phyloP scores from a whole-genome alignment of 306 rosid species.

The Luffa acutangula region DNA sequence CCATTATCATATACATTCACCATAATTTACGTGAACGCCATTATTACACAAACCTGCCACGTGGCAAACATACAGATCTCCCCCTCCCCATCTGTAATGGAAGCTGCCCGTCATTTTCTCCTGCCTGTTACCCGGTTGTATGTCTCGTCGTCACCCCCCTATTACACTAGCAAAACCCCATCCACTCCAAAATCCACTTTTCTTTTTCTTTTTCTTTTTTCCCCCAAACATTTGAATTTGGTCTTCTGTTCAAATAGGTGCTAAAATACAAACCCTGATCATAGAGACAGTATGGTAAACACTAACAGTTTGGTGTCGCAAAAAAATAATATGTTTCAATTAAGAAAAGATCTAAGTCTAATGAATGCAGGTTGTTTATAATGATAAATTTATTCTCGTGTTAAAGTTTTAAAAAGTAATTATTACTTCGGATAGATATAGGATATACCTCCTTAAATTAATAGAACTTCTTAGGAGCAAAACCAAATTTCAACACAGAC shows the following conservation, averaged over 20 bases:
- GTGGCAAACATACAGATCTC: neutral
- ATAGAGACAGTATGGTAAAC: neutral
- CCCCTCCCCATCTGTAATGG: neutral
- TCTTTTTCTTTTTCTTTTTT: neutral
- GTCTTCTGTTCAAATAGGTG: neutral
- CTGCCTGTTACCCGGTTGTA: neutral
- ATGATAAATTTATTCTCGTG: too few relatives aligned
- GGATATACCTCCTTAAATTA: too few relatives aligned
- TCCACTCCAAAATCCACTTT: neutral
- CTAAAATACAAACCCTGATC: neutral
- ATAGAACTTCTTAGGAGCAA: too few relatives aligned
- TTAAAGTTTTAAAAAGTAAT: too few relatives aligned
- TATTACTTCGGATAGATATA: too few relatives aligned
- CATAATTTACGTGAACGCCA: neutral
- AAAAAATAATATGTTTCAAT: too few relatives aligned
- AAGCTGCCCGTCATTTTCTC: neutral
- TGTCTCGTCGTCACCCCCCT: neutral
- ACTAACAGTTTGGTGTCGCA: neutral
- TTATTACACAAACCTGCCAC: neutral
- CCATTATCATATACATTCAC: slow-evolving; percentile 2
- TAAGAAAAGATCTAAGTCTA: too few relatives aligned
- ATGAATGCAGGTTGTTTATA: too few relatives aligned
- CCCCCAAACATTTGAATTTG: too few relatives aligned
- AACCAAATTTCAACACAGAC: too few relatives aligned
- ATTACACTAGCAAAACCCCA: neutral